A percentile compares a stretch with the other conserved stretches of the same genome.
Conservation (phyloP, 2,329 filamentous ascomycete genomes). For the Ophiosphaerella korrae region DNA sequence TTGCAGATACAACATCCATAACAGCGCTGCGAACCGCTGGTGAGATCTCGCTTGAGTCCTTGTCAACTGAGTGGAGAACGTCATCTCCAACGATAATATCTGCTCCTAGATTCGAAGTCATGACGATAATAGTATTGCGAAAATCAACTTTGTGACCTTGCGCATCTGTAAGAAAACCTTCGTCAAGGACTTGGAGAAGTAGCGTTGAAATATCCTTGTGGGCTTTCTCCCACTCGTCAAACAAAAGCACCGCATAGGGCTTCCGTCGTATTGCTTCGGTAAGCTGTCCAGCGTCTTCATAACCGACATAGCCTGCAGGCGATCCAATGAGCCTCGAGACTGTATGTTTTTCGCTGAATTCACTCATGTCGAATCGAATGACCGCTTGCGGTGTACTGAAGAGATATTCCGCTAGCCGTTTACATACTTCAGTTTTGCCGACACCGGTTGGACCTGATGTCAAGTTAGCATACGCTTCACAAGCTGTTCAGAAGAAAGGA, state of each 20-base stretch:
- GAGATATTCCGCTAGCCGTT: slow-evolving; percentile 90
- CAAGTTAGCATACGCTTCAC: no score
- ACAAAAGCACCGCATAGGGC: slow-evolving; percentile 90
- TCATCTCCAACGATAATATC: slow-evolving; percentile 84
- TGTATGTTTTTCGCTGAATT: slow-evolving; percentile 97
- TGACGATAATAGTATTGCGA: slow-evolving; percentile 92
- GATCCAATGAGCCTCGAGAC: slow-evolving; percentile 90
- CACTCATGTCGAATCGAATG: slow-evolving; percentile 94
- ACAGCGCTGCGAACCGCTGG: slow-evolving; percentile 76
- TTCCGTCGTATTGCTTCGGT: slow-evolving; percentile 95
- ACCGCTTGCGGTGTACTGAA: slow-evolving; percentile 93
- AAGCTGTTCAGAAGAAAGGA: no score
- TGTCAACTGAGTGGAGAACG: slow-evolving; percentile 64
- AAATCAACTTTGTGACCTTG: slow-evolving; percentile 98
- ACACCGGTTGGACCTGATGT: slow-evolving; percentile 81
- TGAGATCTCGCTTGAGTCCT: slow-evolving; percentile 67
- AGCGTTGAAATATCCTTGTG: slow-evolving; percentile 93
- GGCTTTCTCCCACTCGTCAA: slow-evolving; percentile 98
- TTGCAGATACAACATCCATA: slow-evolving; percentile 79
- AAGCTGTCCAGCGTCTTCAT: slow-evolving; percentile 94
- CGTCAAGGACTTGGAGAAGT: slow-evolving; percentile 91
- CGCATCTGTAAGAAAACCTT: slow-evolving; percentile 92
- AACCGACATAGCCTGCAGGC: slow-evolving; percentile 93
- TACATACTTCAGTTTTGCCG: slow-evolving; percentile 96
- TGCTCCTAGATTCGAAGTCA: slow-evolving; percentile 94